Conservation (phyloP, 164 flowering plant species). For the Macadamia tetraphylla region DNA sequence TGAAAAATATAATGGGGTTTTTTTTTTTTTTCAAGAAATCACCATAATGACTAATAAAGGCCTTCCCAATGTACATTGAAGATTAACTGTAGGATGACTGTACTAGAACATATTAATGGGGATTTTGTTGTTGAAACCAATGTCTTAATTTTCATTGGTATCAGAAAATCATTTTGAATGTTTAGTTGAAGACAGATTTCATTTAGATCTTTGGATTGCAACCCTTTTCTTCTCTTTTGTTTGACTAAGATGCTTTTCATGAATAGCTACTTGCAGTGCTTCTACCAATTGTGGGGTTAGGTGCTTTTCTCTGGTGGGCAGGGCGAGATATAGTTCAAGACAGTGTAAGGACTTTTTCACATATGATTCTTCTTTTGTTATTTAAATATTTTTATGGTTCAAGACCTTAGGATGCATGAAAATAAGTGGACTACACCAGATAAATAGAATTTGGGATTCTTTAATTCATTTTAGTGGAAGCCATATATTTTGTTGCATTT, state of each 20-base stretch:
- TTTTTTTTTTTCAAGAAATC: not conserved
- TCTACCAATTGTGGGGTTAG: conserved; percentile 71
- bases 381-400: not conserved
- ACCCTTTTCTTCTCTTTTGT: not conserved
- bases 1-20: not conserved
- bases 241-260: not conserved
- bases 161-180: not conserved
- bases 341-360: conserved; percentile 51
- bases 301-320: conserved; percentile 94
- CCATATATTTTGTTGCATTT: too few species aligned
- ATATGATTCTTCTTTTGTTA: conserved; percentile 4
- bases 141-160: too few species aligned
- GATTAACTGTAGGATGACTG: not conserved
- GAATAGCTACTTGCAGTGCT: conserved; percentile 65
- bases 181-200: not conserved
- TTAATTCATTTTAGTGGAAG: not conserved
- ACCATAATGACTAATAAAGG: not conserved
- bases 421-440: not conserved
- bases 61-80: too few species aligned
- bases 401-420: not conserved
- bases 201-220: not conserved
- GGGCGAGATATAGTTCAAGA: conserved; percentile 68
- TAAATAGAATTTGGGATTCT: not conserved
- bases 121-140: not conserved
- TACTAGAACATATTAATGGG: not conserved